Percentiles rank a stretch among this genome's conserved stretches.
Conservation (phyloP, 257 asterid genomes). For the Jacaranda copaia region DNA sequence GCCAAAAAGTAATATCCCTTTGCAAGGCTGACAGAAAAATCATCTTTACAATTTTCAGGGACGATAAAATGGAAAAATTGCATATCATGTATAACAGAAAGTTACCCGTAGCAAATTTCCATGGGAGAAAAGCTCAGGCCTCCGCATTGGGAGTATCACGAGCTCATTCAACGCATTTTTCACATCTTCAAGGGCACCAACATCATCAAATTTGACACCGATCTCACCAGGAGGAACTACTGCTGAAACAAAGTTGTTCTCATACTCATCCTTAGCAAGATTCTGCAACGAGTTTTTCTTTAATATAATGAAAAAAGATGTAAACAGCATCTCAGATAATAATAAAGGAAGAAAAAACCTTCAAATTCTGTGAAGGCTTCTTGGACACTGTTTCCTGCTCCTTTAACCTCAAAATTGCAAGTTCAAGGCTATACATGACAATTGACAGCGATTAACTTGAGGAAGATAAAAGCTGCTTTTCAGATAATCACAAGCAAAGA, state of each 20-base stretch:
- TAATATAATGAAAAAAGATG: conserved; percentile 30
- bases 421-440: conserved; percentile 70
- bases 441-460: conserved; percentile 34
- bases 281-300: conserved; percentile 57
- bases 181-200: conserved; percentile 98
- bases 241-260: conserved; percentile 91
- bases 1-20: conserved; percentile 96
- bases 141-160: conserved; percentile 94
- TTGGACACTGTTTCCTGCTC: conserved; percentile 76
- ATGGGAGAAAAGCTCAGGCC: conserved; percentile 95
- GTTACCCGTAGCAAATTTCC: conserved; percentile 95
- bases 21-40: conserved; percentile 82
- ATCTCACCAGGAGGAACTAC: conserved; percentile 98
- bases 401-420: conserved; percentile 84
- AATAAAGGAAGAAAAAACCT: conserved; percentile 57
- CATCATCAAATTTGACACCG: conserved; percentile 93
- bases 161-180: conserved; percentile 92
- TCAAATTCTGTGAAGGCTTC: conserved; percentile 85
- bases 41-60: conserved; percentile 22
- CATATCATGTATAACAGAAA: conserved; percentile 12
- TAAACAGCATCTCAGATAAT: neutral
- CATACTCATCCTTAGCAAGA: conserved; percentile 97
- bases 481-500: conserved; percentile 34
- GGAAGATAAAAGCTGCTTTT: conserved; percentile 28
- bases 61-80: conserved; percentile 22